A percentile compares a stretch with the other conserved stretches of the same genome.
These are phyloP conservation scores for Citrus glauca DNA, from an alignment of 345 rosid genomes.

Conservation along the genomic window DNA sequence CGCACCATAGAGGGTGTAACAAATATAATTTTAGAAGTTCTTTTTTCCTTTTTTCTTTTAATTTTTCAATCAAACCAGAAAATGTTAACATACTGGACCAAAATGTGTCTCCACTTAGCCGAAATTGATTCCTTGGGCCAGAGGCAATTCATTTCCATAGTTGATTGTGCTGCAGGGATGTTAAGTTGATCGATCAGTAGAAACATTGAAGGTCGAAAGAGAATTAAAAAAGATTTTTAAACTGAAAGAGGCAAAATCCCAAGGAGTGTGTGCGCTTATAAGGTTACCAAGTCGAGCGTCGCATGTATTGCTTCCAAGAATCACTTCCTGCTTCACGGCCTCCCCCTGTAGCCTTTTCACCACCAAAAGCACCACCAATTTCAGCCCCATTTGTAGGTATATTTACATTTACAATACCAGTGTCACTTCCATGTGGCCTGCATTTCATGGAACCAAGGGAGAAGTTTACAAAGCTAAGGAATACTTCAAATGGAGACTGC, in stretches of 20 bases:
- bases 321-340: conserved; percentile 99
- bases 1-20: neutral
- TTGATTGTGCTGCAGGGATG: conserved; percentile 69
- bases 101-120: conserved; percentile 34
- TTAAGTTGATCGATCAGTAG: neutral
- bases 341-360: conserved; percentile 94
- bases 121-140: conserved; percentile 97
- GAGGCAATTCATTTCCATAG: conserved; percentile 86
- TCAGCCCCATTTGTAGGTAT: conserved; percentile 99
- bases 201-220: neutral
- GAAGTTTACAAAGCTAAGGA: neutral
- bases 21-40: neutral
- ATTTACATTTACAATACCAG: conserved; percentile 92
- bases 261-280: neutral
- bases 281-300: conserved; percentile 87
- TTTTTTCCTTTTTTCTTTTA: neutral
- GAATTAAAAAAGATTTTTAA: neutral
- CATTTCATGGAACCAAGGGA: neutral
- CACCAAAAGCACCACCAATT: conserved; percentile 97
- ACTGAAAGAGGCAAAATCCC: neutral
- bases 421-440: conserved; percentile 93
- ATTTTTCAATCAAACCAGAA: neutral
- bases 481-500: neutral
- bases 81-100: conserved; percentile 5
- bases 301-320: conserved; percentile 99